Percentiles rank a stretch among this genome's conserved stretches.
These are phyloP conservation scores for Russula brevipes DNA, from an alignment of 768 basidiomycete genomes.

Conservation along the genomic window DNA sequence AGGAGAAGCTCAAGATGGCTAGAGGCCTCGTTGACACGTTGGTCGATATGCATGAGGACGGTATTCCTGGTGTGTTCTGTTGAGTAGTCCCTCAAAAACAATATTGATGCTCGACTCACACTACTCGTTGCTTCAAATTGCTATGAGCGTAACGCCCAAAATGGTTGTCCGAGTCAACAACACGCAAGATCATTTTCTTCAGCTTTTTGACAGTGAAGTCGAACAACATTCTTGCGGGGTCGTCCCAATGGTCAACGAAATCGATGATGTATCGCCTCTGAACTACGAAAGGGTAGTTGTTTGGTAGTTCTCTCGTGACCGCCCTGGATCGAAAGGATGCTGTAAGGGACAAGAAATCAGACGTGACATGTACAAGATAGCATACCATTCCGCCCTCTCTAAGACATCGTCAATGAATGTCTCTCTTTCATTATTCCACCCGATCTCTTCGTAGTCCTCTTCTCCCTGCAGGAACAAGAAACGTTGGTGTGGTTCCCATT, in stretches of 20 bases:
- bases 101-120: constrained; percentile 31
- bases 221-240: constrained; percentile 43
- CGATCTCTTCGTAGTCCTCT: constrained; percentile 9
- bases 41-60: background rate
- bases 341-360: background rate
- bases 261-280: constrained; percentile 45
- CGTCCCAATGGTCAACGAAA: constrained; percentile 44
- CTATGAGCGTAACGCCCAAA: constrained; percentile 53
- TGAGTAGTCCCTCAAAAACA: background rate
- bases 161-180: constrained; percentile 39
- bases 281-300: constrained; percentile 59
- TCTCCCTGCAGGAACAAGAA: constrained; percentile 27
- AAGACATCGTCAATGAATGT: constrained; percentile 55
- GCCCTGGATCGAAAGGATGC: constrained; percentile 39
- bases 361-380: background rate
- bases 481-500: background rate
- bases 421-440: constrained; percentile 9
- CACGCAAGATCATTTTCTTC: constrained; percentile 34
- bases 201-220: constrained; percentile 37
- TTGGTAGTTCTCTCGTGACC: constrained; percentile 65
- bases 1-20: background rate
- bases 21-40: background rate
- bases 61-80: background rate
- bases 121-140: constrained; percentile 44
- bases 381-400: constrained; percentile 43